Evolutionary conservation across 805 yeast genomes (phyloP), one percentile per base, ranked within the genome.

Genomic region (Hanseniaspora mollemarum): DNA sequence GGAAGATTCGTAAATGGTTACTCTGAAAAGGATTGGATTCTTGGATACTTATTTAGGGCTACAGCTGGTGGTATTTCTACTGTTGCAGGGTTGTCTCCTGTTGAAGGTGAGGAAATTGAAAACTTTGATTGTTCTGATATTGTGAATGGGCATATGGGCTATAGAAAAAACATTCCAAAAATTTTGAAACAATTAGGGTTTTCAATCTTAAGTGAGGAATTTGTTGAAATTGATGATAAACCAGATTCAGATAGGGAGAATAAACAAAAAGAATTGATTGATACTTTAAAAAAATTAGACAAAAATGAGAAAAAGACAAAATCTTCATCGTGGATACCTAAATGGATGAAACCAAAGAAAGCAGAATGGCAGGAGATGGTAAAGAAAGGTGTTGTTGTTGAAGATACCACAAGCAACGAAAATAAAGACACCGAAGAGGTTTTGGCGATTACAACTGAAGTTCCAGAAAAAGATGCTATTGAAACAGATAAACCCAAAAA

Each of bases 61-160:
- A 87, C 97, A 0, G 79, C 92, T 53, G 96, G 97, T 53, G 97
- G 97, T 0, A 71, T 92, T 41, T 81, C 83, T 59, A 75, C 86
- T n/a, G 92, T 92, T 40, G 87, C 90, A 4, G 98, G 98, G 0
- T 71, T 92, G 26, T 80, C 95, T 0, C 81, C 88, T 4, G 74
- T 90, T 33, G 81, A 77, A 49, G 70, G 66, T 43, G 71, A 75
- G 22, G 84, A 81, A 0, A 71, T 92, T 28, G 95, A 87, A 56
- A 90, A 90, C 64, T 73, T 82, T 55, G 94, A 92, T 61, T 86
- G 94, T 60, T 84, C 97, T 0, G 87, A 80, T 18, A 59, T 72
- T 49, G 95, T 90, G 3, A 87, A 83, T 54, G 98, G 98, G 1
- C 98, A 92, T 68, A 86, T 92, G 96, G 87, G 83, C n/a, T 92